Conservation (phyloP, 257 asterid species). For the Galeopsis tetrahit region DNA sequence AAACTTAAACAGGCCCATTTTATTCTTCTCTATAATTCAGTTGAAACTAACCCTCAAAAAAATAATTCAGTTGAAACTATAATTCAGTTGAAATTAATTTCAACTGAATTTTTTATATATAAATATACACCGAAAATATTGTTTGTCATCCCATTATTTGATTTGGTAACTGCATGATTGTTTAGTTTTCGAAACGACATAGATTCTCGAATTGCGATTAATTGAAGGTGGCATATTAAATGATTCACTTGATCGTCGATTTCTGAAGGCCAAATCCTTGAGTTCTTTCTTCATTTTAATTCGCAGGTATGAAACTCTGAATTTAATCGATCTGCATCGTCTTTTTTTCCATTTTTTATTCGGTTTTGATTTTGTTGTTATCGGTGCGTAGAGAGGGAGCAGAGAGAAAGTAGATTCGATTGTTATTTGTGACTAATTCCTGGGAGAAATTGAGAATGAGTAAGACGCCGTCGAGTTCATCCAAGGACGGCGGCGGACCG, state of each 20-base stretch:
- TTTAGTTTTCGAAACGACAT: background rate
- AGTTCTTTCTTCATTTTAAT: background rate
- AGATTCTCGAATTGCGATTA: background rate
- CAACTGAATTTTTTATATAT: no score
- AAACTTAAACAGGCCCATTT: background rate
- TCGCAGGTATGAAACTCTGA: background rate
- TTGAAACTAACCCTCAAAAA: no score
- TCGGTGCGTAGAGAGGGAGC: constrained; percentile 31
- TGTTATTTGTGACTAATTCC: constrained; percentile 23
- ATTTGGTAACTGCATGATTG: constrained; percentile 24
- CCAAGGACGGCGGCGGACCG: constrained; percentile 54
- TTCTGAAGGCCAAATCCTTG: background rate
- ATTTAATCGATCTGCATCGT: constrained; percentile 27
- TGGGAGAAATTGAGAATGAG: constrained; percentile 36
- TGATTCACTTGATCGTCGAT: constrained; percentile 14
- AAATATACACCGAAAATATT: background rate
- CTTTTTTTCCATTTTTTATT: constrained; percentile 22
- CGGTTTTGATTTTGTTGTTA: background rate
- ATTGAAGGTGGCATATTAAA: background rate
- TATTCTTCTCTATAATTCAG: background rate
- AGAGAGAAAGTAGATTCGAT: constrained; percentile 24
- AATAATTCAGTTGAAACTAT: no score
- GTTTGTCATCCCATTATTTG: background rate
- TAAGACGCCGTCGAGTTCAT: constrained; percentile 47
- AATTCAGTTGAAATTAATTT: no score